Evolutionary conservation across 23 red algal species (phyloP), one percentile per base, ranked within the genome.

Genomic region (Gracilaria gracilis): DNA sequence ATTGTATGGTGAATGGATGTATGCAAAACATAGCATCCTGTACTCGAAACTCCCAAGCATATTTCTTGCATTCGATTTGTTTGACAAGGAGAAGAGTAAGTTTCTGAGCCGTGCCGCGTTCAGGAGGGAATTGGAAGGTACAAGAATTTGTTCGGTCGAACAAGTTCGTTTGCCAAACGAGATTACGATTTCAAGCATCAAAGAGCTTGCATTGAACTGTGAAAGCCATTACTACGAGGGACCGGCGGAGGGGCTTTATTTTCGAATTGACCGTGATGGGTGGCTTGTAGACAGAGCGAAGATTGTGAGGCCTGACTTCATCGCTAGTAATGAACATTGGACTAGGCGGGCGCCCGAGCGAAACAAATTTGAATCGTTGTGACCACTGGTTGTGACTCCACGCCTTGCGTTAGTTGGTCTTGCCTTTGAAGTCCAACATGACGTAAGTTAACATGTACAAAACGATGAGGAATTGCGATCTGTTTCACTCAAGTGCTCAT

Each of bases 1-100:
- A n/a, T 23, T 74, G 36, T 74, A 74, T 36, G 69, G 69, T 23
- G 69, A 74, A 74, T 74, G 69, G 69, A 74, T 74, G 69, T 74
- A 74, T 24, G 34, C 39, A 3, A 38, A 74, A 21, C 69, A 74
- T 23, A 74, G 69, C 69, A 74, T 74, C 39, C 69, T 44, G 4
- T 74, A 74, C 20, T 74, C 69, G 20, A 74, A 44, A n/a, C 69
- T 74, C 20, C 69, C 69, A 19, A 74, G 69, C 20, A 36, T 74
- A 21, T 74, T 74, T 74, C 69, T 74, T 17, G 69, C 69, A 2
- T 74, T 74, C 36, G 69, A 74, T 74, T 74, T 74, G 69, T 42
- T 74, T 37, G 69, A 44, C 36, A 44, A 9, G 9, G 36, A 36
- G 2, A 36, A 74, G 69, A 17, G 44, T 17, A 37, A 42, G 36